Percentiles rank a stretch among this genome's conserved stretches.
Conservation (phyloP, 225 moss, liverwort and hornwort genomes). For the Pseudisothecium myosuroides region DNA sequence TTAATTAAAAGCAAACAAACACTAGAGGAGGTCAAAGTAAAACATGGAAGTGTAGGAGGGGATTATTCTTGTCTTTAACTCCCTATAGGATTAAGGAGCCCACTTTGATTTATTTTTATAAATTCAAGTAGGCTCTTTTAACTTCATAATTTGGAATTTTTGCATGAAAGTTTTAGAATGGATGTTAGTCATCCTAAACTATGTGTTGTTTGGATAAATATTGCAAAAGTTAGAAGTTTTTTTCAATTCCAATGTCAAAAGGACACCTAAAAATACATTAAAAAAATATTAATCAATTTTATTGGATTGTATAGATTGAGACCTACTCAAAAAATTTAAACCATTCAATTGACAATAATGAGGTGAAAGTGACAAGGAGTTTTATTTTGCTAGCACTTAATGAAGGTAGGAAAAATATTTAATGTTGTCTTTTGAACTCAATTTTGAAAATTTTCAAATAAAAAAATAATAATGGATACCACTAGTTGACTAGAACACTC, state of each 20-base stretch:
- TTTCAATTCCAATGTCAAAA: neutral
- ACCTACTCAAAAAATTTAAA: neutral
- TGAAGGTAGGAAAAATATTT: neutral
- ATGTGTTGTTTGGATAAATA: rapidly evolving
- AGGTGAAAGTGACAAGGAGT: neutral
- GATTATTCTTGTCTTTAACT: neutral
- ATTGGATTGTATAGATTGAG: neutral
- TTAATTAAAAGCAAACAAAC: too few relatives aligned
- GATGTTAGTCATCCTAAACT: neutral
- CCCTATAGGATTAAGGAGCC: too few relatives aligned
- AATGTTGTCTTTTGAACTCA: neutral
- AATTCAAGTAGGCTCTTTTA: rapidly evolving
- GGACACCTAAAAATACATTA: neutral
- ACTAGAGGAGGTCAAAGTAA: neutral
- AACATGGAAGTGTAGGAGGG: rapidly evolving
- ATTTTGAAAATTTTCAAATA: neutral
- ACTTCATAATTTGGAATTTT: neutral
- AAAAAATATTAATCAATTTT: neutral
- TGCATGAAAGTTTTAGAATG: rapidly evolving
- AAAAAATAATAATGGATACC: rapidly evolving
- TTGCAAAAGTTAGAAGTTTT: neutral
- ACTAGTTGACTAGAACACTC: neutral
- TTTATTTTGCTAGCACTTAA: neutral
- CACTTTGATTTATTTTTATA: neutral
- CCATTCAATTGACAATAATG: neutral